Evolutionary conservation across 306 rosid species (phyloP), one percentile per base, ranked within the genome.

Genomic region (Castanospermum australe): DNA sequence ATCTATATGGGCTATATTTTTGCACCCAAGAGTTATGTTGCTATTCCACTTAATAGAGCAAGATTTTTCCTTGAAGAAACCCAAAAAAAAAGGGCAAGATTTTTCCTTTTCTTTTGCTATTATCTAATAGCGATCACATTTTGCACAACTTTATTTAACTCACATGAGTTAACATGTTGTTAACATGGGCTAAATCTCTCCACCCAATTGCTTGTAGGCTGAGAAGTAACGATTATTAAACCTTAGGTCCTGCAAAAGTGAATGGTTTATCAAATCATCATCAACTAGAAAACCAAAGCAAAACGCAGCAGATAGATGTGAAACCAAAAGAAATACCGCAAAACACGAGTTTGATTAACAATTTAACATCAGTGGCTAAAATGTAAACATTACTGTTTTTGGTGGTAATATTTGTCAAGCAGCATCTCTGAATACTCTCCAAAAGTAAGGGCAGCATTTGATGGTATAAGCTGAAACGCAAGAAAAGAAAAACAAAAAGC

Each of bases 361-460:
- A 61, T 59, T 17, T 70, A 52, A 30, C 33, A 54, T 33, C 32
- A 63, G 65, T 54, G 39, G 62, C 47, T 55, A 60, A 74, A 68
- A 30, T 68, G 50, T 52, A 24, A 54, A 69, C 50, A 28, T 85
- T 79, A 79, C 78, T 79, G 77, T 67, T 86, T 86, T 70, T 60
- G 52, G 82, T 89, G 88, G 81, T 95, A 95, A 71, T 95, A 95
- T 81, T 92, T 93, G 90, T 90, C 98, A 18, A 91, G 90, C 60
- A 95, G 90, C 89, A 84, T 87, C 83, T 92, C 98, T 4, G 97
- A 84, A 77, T 92, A 95, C 86, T 95, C 99, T 81, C 99, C 96
- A 70, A 89, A 92, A 54, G 97, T 90, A 41, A 92, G 96, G 61
- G 85, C 50, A 38, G 90, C 84, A 60, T 84, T 87, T 45, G 92